A percentile compares a stretch with the other conserved stretches of the same genome.
phyloP scores from a whole-genome alignment of 1,284 basidiomycete genomes.

The Coniferiporia weirii region DNA sequence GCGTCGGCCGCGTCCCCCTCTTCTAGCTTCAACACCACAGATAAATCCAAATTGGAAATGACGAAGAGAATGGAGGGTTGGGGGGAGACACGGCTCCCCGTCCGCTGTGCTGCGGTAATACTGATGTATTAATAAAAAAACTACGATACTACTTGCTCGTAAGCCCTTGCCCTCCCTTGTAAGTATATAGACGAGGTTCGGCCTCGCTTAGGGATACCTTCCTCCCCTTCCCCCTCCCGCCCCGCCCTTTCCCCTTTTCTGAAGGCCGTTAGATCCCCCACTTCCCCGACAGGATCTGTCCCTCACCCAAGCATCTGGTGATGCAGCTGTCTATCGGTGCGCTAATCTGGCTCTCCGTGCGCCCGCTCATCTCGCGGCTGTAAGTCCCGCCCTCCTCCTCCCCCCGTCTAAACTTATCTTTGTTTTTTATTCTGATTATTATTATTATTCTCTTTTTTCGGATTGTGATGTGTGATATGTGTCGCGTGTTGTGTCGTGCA shows the following conservation, averaged over 20 bases:
- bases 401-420: no score
- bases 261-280: neutral
- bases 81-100: constrained; percentile 3
- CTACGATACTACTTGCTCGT: no score
- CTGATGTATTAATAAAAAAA: no score
- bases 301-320: neutral
- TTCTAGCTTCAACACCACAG: no score
- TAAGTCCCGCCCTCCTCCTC: constrained; percentile 27
- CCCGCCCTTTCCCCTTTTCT: no score
- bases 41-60: no score
- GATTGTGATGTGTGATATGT: constrained; percentile 29
- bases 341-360: constrained; percentile 52
- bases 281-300: neutral
- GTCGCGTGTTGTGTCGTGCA: neutral
- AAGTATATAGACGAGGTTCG: neutral
- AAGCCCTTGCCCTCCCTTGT: no score
- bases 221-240: neutral
- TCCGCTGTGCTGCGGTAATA: neutral
- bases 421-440: no score
- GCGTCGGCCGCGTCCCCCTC: constrained; percentile 3
- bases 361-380: constrained; percentile 53
- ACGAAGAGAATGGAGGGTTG: no score
- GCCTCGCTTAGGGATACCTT: neutral
- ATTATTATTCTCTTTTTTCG: neutral
- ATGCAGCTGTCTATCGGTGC: constrained; percentile 32